Conservation (phyloP, 495 filamentous ascomycete species). For the Tuber indicum region DNA sequence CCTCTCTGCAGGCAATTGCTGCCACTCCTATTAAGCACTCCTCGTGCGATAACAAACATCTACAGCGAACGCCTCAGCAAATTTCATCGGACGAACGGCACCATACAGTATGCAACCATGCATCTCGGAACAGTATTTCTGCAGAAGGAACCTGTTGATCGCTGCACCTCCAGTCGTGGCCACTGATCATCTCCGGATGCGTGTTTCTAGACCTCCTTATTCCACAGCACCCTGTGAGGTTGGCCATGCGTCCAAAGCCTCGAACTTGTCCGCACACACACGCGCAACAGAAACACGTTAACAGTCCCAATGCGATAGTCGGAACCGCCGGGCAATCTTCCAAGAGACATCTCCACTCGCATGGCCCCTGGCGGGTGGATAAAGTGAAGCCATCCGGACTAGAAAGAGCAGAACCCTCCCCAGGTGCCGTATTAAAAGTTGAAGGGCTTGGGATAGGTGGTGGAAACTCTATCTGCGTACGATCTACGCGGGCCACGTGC, state of each 20-base stretch:
- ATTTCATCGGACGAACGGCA: background rate
- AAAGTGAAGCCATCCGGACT: no score
- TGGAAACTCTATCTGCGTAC: no score
- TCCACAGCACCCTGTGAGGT: background rate
- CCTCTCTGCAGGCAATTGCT: background rate
- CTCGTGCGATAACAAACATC: background rate
- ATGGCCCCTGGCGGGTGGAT: no score
- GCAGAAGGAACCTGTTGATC: background rate
- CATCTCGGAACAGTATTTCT: background rate
- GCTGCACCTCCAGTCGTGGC: background rate
- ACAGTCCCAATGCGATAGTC: no score
- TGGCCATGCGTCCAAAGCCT: background rate
- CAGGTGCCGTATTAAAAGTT: no score
- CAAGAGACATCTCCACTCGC: no score
- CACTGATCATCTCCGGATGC: background rate
- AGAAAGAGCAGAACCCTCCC: no score
- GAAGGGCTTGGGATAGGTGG: no score
- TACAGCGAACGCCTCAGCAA: background rate
- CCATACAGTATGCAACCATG: background rate
- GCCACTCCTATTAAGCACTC: background rate
- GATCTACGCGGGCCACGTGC: no score
- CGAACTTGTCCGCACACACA: background rate
- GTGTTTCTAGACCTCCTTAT: background rate
- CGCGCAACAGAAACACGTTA: background rate
- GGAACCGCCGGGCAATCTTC: no score